Base-by-base conservation (phyloP, 2,329 filamentous ascomycete genomes). In the Penicillium sp. region DNA sequence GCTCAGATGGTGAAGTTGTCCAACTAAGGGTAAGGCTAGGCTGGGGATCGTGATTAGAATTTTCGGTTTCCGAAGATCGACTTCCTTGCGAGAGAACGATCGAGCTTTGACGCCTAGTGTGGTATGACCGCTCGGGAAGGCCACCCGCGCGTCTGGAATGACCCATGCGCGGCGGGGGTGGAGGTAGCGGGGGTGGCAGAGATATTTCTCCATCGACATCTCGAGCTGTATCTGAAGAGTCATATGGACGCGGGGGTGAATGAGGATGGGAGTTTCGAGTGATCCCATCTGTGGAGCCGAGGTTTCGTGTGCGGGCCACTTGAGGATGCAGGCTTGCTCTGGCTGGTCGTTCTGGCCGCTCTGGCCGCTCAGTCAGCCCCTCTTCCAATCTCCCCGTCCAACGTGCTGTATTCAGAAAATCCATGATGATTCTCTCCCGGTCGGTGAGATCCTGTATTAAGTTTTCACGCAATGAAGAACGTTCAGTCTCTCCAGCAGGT, bases 361-460 rank as follows among this genome's bases (percentile, higher is more conserved):
- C 66, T 50, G 66, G 62, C 37, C 67, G 65, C 41, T 72, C 69
- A 23, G 65, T 62, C 42, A 67, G 53, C 23, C 66, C 63, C 48
- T 70, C 71, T 55, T 71, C 73, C 50, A 66, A 51, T 52, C 66
- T 63, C 29, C 73, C 69, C 7, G 72, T 69, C 70, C 70, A 76
- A 40, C 74, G 70, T 40, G 73, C 72, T 22, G 73, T 70, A 56
- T 76, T 75, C 56, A 78, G 57, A 51, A 75, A 75, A 45, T 77
- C 74, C 55, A 77, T 69, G 31, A 78, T 74, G 53, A 75, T 65
- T 51, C 75, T 70, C 60, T 78, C 76, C 48, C 74, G 69, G 51
- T 76, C 73, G 3, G 70, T 73, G 46, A 77, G 69, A 52, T 74
- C 71, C 43, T 74, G 69, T 31, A 74, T 65, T 48, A 73, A 53